Evolutionary conservation across 352 stramenopile genomes (phyloP), one percentile per base, ranked within the genome.

Genomic region (Peronosclerospora sorghi): DNA sequence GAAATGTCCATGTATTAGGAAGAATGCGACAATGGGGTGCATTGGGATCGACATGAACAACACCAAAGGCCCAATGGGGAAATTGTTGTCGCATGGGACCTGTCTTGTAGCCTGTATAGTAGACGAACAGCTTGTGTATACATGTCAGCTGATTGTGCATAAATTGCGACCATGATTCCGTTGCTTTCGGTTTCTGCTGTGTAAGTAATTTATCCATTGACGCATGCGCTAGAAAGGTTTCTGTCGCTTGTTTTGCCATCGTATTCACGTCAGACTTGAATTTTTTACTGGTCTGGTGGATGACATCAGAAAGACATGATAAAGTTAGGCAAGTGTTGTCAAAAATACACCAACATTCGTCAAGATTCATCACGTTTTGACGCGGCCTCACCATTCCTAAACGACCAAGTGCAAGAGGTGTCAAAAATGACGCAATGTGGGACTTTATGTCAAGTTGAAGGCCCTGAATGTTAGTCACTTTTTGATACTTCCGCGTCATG

Each of bases 91-190:
- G 74, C 74, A 87, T 87, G 14, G 50, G 38, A 2, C 73, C 72
- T 0, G 78, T 90, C 56, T 80, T 81, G 65, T 90, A 90, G 20
- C 62, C 78, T 23, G 74, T 87, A 50, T 90, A 90, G 42, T 86
- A 82, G 19, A 90, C 78, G 20, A 90, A 81, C 8, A 90, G 15
- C 39, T 84, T 84, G 52, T 85, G 53, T 48, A 90, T 73, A 41
- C 66, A 77, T 34, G 65, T 80, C 62, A 78, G 81, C 19, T 90
- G 78, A 17, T 71, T 45, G 56, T 90, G 66, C 47, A 85, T 64
- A 43, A 78, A 85, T 17, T 55, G 64, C 18, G 71, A 64, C 78
- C 78, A 90, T 13, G 61, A 65, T 44, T 86, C 60, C 21, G 42
- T 54, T 23, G 18, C 28, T 14, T 57, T 46, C 0, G 35, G 51